Percentiles rank a stretch among this genome's conserved stretches.
phyloP scores from a whole-genome alignment of 306 rosid species.

The Prinsepia uniflora region DNA sequence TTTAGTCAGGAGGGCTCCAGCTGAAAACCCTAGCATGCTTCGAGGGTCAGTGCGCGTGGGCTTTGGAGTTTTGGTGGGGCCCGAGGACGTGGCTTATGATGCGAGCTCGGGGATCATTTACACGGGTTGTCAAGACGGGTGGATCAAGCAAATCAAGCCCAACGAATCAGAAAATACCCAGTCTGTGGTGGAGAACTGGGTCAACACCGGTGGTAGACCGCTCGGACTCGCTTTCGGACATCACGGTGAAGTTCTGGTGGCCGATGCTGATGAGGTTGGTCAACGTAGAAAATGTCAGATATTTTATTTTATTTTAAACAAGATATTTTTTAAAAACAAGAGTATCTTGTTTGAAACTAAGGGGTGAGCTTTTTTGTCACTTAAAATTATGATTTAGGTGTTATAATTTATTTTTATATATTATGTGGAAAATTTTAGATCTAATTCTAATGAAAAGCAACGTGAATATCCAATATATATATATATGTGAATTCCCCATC shows the following conservation, averaged over 20 bases:
- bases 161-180: constrained; percentile 36
- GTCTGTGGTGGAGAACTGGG: constrained; percentile 52
- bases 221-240: constrained; percentile 46
- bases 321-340: too few relatives aligned
- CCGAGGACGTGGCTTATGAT: constrained; percentile 56
- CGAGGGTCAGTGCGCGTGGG: constrained; percentile 39
- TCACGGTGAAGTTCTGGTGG: constrained; percentile 39
- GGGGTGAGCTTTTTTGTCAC: too few relatives aligned
- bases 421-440: too few relatives aligned
- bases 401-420: too few relatives aligned
- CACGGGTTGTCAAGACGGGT: constrained; percentile 67
- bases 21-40: constrained; percentile 25
- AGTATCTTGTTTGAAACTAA: too few relatives aligned
- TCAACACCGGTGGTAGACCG: constrained; percentile 75
- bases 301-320: too few relatives aligned
- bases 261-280: constrained; percentile 44
- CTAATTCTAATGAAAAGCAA: too few relatives aligned
- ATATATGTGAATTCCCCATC: too few relatives aligned
- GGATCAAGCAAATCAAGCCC: constrained; percentile 58
- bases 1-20: background rate
- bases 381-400: too few relatives aligned
- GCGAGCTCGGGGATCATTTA: constrained; percentile 39
- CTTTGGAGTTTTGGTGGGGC: constrained; percentile 29
- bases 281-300: background rate
- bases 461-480: too few relatives aligned